phyloP scores from a whole-genome alignment of 345 rosid genomes.

The Anacardium occidentale region DNA sequence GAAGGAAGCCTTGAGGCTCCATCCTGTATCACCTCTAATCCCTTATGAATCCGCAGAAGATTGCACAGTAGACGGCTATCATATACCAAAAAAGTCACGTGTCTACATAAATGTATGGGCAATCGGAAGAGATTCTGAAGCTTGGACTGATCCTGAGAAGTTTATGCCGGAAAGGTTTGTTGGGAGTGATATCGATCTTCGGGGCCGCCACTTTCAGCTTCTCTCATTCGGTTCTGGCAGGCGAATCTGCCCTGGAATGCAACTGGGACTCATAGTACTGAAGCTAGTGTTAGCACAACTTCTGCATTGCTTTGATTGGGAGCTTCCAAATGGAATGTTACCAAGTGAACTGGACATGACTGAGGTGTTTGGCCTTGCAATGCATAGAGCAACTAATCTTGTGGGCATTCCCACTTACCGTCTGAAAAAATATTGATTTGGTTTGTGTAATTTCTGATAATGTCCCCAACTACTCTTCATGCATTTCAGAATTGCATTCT shows the following conservation, averaged over 20 bases:
- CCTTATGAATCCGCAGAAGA: background rate
- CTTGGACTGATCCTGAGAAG: slow-evolving; percentile 16
- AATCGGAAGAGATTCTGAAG: slow-evolving; percentile 20
- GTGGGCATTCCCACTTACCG: slow-evolving; percentile 16
- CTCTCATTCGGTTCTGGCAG: slow-evolving; percentile 1
- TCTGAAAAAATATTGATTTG: background rate
- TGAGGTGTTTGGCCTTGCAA: slow-evolving; percentile 18
- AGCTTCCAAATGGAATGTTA: background rate
- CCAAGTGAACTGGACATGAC: slow-evolving; percentile 24
- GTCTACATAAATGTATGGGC: slow-evolving; percentile 14
- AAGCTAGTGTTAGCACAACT: slow-evolving; percentile 13
- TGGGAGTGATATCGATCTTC: background rate
- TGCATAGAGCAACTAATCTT: slow-evolving; percentile 4
- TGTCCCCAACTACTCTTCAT: too few species aligned
- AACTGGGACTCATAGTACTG: slow-evolving; percentile 17
- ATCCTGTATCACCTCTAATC: background rate
- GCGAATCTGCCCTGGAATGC: slow-evolving; percentile 1
- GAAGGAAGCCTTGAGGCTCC: slow-evolving; percentile 31
- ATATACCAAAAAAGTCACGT: background rate
- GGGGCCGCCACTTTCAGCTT: background rate
- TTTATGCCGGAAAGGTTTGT: background rate
- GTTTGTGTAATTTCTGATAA: too few species aligned
- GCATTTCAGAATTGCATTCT: too few species aligned
- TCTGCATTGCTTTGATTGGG: slow-evolving; percentile 30
- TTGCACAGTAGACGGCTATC: background rate